Conservation (phyloP, 148 eudicot genomes). For the Salicornia ramosissima region DNA sequence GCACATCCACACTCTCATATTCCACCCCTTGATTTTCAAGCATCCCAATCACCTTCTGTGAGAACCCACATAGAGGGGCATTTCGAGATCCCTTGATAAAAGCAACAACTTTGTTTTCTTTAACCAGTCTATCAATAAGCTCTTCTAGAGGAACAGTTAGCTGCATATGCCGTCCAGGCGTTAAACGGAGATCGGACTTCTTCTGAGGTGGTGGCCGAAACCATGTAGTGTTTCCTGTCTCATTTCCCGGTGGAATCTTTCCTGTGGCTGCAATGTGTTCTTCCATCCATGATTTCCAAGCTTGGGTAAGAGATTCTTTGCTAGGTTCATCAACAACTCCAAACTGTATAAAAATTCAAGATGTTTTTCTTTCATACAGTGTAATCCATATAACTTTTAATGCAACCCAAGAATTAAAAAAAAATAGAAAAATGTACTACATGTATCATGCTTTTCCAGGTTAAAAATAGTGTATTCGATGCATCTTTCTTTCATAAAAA, state of each 20-base stretch:
- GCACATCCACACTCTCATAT: conserved; percentile 87
- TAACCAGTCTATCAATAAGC: conserved; percentile 74
- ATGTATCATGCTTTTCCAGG: not conserved
- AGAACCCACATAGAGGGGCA: conserved; percentile 88
- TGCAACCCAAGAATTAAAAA: not conserved
- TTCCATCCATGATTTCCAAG: conserved; percentile 99
- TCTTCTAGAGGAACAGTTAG: conserved; percentile 79
- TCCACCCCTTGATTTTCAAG: conserved; percentile 75
- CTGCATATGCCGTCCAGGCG: conserved; percentile 73
- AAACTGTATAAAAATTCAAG: conserved; percentile 36
- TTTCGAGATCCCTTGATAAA: conserved; percentile 89
- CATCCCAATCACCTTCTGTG: conserved; percentile 79
- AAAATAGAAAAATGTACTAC: not conserved
- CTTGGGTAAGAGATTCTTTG: conserved; percentile 71
- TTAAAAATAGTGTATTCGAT: not conserved
- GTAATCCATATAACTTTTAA: too few species aligned
- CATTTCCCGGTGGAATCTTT: conserved; percentile 87
- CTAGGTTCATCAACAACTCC: conserved; percentile 70
- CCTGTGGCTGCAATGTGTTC: conserved; percentile 80
- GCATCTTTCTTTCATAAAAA: not conserved
- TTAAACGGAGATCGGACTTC: conserved; percentile 76
- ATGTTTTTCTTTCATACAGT: not conserved
- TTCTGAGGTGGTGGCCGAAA: conserved; percentile 62
- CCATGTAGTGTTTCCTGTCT: conserved; percentile 82
- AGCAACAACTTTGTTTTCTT: conserved; percentile 94